These are phyloP conservation scores for Aschersonia sp. DNA, from an alignment of 2,329 filamentous ascomycete genomes.

Conservation along the genomic window DNA sequence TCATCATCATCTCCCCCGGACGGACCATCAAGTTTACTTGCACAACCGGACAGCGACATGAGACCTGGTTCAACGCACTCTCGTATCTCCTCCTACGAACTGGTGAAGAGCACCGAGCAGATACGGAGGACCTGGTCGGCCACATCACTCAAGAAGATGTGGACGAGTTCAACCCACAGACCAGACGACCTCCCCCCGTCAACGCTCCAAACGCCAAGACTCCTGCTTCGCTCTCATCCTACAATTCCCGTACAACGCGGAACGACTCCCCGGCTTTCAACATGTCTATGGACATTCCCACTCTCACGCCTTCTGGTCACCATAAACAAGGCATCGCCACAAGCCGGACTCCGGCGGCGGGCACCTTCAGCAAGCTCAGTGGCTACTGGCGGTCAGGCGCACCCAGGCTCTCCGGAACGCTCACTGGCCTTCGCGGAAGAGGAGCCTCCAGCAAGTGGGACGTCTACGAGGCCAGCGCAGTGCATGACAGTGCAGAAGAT, in stretches of 20 bases:
- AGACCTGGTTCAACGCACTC: slow-evolving; percentile 96
- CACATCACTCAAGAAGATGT: slow-evolving; percentile 48
- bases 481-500: slow-evolving; percentile 71
- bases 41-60: slow-evolving; percentile 81
- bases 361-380: slow-evolving; percentile 44
- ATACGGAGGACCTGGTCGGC: slow-evolving; percentile 42
- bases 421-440: slow-evolving; percentile 39
- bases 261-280: slow-evolving; percentile 45
- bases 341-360: slow-evolving; percentile 20
- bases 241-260: slow-evolving; percentile 59
- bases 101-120: slow-evolving; percentile 45
- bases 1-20: slow-evolving; percentile 80
- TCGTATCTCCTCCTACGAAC: slow-evolving; percentile 82
- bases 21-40: slow-evolving; percentile 89
- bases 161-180: slow-evolving; percentile 69
- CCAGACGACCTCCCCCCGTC: slow-evolving; percentile 17
- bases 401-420: slow-evolving; percentile 29
- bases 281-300: slow-evolving; percentile 37
- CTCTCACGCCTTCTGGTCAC: slow-evolving; percentile 35
- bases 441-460: slow-evolving; percentile 28
- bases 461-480: slow-evolving; percentile 47
- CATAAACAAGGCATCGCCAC: slow-evolving; percentile 15
- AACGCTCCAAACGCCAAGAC: slow-evolving; percentile 33
- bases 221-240: slow-evolving; percentile 60
- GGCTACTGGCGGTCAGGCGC: slow-evolving; percentile 40